Evolutionary conservation across 306 rosid species (phyloP).

Genomic region (Medicago lupulina): DNA sequence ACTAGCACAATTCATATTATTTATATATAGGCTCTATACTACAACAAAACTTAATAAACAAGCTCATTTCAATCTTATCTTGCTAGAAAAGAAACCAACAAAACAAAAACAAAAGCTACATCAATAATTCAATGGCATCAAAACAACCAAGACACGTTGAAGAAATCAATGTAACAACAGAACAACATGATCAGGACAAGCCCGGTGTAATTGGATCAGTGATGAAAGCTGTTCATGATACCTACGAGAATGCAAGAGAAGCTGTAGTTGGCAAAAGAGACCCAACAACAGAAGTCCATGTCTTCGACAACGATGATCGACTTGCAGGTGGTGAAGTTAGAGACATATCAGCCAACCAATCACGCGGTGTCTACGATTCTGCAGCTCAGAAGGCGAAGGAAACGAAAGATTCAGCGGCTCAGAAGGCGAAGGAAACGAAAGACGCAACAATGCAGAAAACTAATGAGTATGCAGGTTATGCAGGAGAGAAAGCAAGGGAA

Average conservation of each 20-base stretch:
- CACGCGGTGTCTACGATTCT: constrained; percentile 12
- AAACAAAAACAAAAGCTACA: neutral
- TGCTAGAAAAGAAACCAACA: neutral
- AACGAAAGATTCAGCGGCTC: constrained; percentile 29
- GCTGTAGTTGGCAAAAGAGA: constrained; percentile 69
- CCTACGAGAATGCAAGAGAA: constrained; percentile 68
- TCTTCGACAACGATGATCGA: neutral
- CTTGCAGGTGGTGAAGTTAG: constrained; percentile 34
- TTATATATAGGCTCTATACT: neutral
- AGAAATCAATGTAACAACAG: constrained; percentile 47
- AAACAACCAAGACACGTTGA: constrained; percentile 52
- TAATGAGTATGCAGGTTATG: constrained; percentile 43
- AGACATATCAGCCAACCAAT: constrained; percentile 42
- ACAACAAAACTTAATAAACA: neutral
- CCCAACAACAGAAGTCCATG: constrained; percentile 3
- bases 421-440: constrained; percentile 46
- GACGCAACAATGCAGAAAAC: constrained; percentile 33
- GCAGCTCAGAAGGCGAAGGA: constrained; percentile 46
- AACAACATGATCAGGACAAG: constrained; percentile 21
- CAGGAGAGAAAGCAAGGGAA: constrained; percentile 44
- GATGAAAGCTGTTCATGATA: constrained; percentile 58
- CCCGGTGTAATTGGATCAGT: constrained; percentile 70
- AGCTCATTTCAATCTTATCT: neutral
- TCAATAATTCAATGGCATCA: constrained; percentile 30
- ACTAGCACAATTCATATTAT: neutral